Conservation (phyloP, 164 flowering plant species). For the Stephania cephalantha region DNA sequence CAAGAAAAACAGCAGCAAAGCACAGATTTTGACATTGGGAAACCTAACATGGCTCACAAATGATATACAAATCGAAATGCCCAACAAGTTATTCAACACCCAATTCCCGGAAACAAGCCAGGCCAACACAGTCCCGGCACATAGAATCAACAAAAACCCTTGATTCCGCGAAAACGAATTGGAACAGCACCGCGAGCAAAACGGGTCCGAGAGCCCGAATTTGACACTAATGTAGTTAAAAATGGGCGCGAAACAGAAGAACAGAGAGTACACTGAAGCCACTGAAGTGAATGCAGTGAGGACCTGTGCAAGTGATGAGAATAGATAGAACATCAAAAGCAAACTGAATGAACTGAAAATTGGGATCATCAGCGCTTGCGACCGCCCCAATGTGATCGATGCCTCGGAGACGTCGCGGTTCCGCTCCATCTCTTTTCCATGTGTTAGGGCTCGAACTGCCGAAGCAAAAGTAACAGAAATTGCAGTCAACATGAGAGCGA, state of each 20-base stretch:
- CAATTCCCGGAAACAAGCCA: constrained; percentile 96
- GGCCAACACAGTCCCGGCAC: constrained; percentile 44
- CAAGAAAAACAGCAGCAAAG: constrained; percentile 83
- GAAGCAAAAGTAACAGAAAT: constrained; percentile 77
- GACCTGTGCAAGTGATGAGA: constrained; percentile 82
- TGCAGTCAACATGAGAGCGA: constrained; percentile 71
- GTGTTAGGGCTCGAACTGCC: constrained; percentile 71
- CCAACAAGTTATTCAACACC: constrained; percentile 83
- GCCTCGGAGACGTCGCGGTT: constrained; percentile 78
- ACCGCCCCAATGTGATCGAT: constrained; percentile 72
- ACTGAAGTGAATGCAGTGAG: constrained; percentile 82
- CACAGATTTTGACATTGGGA: constrained; percentile 89
- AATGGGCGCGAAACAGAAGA: constrained; percentile 79
- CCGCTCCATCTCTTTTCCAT: constrained; percentile 86
- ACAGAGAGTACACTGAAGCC: constrained; percentile 75
- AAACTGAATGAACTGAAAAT: constrained; percentile 82
- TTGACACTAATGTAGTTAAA: constrained; percentile 40
- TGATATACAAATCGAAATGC: constrained; percentile 82
- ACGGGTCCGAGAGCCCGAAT: constrained; percentile 61
- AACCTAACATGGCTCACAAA: constrained; percentile 97
- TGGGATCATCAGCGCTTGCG: constrained; percentile 95
- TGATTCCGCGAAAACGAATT: constrained; percentile 68
- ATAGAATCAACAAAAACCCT: constrained; percentile 45
- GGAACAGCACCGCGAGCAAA: constrained; percentile 67
- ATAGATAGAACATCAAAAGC: constrained; percentile 84